Evolutionary conservation across 164 flowering plant genomes (phyloP), one percentile per base, ranked within the genome.

Genomic region (Magnolia kwangsiensis): DNA sequence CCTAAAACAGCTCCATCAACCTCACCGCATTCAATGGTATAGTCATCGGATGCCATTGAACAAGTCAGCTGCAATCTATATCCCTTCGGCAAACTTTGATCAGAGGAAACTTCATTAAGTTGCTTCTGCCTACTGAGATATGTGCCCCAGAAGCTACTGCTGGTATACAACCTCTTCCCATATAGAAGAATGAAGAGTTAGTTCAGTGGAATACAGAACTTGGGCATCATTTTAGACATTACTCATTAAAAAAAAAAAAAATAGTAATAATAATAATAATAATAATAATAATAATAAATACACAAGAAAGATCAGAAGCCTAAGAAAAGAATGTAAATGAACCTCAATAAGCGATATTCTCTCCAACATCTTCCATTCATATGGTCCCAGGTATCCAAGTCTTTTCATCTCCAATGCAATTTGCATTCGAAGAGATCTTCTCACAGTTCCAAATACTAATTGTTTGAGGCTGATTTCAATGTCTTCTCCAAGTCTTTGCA

Each of bases 401-500:
- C 78, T 85, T 82, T 86, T 83, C 92, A 88, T 87, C 87, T 86
- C 95, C 78, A 88, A 92, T 2, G 88, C 89, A 82, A 96, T 71
- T 86, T 90, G 93, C 72, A 77, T 27, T 74, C 99, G 91, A 63
- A 96, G 93, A 59, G 94, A 84, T 83, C 91, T 89, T 80, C 95
- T 85, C 21, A 94, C 86, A 19, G 98, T 90, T 76, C 99, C 98
- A 87, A 90, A 89, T 63, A 89, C 77, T 78, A 96, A 86, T 75
- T 94, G 88, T 75, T 82, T 88, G 69, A 96, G 92, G 80, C 91
- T 82, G 55, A 83, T 68, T 86, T 94, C 97, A 72, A 91, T 79
- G 78, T 96, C 98, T 83, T 96, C 99, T 68, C 99, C 99, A 78
- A 96, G 98, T 82, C 91, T 96, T 88, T 90, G 95, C 85, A 96